Evolutionary conservation across 2,329 filamentous ascomycete genomes (phyloP).

Genomic region (Hypoxylon sp.): DNA sequence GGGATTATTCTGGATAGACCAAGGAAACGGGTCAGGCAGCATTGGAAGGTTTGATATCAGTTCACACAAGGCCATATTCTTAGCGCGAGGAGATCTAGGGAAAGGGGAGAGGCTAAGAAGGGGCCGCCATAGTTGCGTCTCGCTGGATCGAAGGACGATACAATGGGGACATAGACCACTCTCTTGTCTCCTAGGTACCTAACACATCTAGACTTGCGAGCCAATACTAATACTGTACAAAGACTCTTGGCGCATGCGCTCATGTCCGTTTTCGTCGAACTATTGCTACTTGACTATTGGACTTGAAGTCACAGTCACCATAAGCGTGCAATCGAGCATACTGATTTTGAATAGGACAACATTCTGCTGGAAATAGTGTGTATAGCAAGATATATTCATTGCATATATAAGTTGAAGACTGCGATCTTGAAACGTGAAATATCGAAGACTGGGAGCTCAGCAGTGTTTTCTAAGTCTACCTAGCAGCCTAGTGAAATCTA

Average conservation of each 20-base stretch:
- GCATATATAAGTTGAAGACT: background rate
- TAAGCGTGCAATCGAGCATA: background rate
- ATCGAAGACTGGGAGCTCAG: no score
- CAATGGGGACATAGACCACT: slow-evolving; percentile 6
- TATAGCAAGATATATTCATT: background rate
- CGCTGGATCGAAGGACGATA: slow-evolving; percentile 36
- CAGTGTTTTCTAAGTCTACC: no score
- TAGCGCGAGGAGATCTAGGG: slow-evolving; percentile 15
- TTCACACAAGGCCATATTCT: slow-evolving; percentile 27
- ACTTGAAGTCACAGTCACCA: background rate
- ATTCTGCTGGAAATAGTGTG: no score
- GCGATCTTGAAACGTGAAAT: no score
- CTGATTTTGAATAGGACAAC: no score
- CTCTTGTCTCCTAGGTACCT: slow-evolving; percentile 24
- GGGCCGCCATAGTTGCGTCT: slow-evolving; percentile 25
- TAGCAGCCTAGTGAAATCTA: no score
- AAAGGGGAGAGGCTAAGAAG: slow-evolving; percentile 18
- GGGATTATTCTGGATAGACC: slow-evolving; percentile 39
- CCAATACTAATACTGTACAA: slow-evolving; percentile 32
- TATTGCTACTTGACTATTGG: background rate
- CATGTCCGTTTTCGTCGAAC: background rate
- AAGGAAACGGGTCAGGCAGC: slow-evolving; percentile 36
- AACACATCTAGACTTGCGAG: slow-evolving; percentile 24
- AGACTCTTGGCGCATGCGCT: slow-evolving; percentile 2
- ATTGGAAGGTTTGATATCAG: slow-evolving; percentile 44